Evolutionary conservation across 1,139 yeast genomes (phyloP).

Genomic region (Zygoascus sp.): DNA sequence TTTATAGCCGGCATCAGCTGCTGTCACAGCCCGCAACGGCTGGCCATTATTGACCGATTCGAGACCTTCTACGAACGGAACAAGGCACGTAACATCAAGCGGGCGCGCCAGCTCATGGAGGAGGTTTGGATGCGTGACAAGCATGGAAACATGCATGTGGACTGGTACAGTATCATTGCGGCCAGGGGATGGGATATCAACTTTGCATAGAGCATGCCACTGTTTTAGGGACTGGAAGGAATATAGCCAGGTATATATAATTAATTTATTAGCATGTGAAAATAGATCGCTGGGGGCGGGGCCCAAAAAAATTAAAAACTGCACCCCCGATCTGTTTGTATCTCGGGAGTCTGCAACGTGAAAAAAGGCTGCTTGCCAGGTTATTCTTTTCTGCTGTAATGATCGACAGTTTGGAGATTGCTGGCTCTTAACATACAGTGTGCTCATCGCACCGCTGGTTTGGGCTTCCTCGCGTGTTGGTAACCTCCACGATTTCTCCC

Average conservation of each 20-base stretch:
- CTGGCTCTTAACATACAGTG: too few relatives aligned
- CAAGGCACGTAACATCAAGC: constrained; percentile 60
- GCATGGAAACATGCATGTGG: constrained; percentile 46
- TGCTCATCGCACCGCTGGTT: too few relatives aligned
- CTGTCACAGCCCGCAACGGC: constrained; percentile 43
- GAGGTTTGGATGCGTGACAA: constrained; percentile 52
- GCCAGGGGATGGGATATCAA: constrained; percentile 73
- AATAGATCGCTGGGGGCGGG: too few relatives aligned
- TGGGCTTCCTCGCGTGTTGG: not conserved
- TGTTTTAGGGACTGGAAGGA: too few relatives aligned
- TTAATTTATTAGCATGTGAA: too few relatives aligned
- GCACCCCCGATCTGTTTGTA: too few relatives aligned
- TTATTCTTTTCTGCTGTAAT: too few relatives aligned
- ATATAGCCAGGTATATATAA: too few relatives aligned
- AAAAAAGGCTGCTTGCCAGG: too few relatives aligned
- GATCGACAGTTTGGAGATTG: too few relatives aligned
- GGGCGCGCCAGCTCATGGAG: constrained; percentile 57
- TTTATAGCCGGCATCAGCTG: constrained; percentile 75
- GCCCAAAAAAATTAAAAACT: too few relatives aligned
- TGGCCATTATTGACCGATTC: constrained; percentile 49
- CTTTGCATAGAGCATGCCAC: constrained; percentile 49
- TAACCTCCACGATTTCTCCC: constrained; percentile 3
- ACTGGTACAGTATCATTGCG: constrained; percentile 66
- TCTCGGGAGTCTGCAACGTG: too few relatives aligned
- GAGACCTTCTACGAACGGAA: constrained; percentile 55